A percentile compares a stretch with the other conserved stretches of the same genome.
Evolutionary conservation across 2,329 filamentous ascomycete genomes (phyloP).

Genomic region (Fusarium lyarnte): DNA sequence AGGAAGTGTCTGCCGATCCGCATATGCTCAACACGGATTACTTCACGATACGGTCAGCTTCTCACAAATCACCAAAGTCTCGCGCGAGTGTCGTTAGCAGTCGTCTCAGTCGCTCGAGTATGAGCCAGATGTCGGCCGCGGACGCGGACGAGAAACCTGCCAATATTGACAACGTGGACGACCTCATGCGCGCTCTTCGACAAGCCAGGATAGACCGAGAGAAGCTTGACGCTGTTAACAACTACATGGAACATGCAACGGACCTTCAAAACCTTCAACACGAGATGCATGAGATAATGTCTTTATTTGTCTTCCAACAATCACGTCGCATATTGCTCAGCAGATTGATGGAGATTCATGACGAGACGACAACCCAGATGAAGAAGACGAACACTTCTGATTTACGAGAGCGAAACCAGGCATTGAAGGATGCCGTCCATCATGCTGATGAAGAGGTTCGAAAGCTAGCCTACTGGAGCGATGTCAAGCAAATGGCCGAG

Average conservation of each 20-base stretch:
- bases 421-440: constrained; percentile 77
- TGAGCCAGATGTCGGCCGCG: constrained; percentile 49
- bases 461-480: constrained; percentile 87
- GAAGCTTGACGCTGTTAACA: constrained; percentile 84
- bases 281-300: constrained; percentile 86
- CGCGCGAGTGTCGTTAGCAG: constrained; percentile 48
- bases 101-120: constrained; percentile 50
- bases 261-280: constrained; percentile 80
- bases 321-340: constrained; percentile 81
- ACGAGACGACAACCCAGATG: constrained; percentile 51
- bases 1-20: constrained; percentile 60
- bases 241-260: constrained; percentile 81
- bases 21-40: constrained; percentile 81
- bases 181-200: constrained; percentile 75
- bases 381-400: constrained; percentile 51
- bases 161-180: constrained; percentile 70
- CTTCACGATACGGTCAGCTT: constrained; percentile 76
- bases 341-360: constrained; percentile 69
- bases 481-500: constrained; percentile 75
- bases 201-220: constrained; percentile 85
- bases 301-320: constrained; percentile 86
- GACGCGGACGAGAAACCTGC: constrained; percentile 66
- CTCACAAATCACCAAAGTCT: constrained; percentile 48
- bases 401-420: constrained; percentile 62
- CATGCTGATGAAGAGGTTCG: constrained; percentile 84